Evolutionary conservation across 768 basidiomycete genomes (phyloP).

Genomic region (Mycena vulgaris): DNA sequence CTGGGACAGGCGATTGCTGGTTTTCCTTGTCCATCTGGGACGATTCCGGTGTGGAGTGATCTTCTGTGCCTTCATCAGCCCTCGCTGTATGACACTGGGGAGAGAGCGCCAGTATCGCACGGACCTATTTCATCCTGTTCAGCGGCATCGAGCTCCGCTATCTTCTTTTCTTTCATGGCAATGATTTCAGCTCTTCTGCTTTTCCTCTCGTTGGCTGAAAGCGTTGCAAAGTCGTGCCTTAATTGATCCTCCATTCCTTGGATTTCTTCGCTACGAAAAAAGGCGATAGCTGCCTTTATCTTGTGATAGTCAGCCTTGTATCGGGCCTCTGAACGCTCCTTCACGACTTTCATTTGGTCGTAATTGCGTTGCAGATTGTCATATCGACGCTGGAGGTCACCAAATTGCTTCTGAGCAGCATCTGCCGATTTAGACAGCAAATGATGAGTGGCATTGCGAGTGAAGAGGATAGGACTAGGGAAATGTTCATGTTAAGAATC

Average conservation of each 20-base stretch:
- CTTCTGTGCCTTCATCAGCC: neutral
- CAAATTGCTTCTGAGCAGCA: conserved; percentile 12
- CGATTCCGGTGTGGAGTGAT: neutral
- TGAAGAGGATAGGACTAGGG: neutral
- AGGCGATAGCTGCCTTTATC: neutral
- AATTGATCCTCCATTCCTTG: conserved; percentile 15
- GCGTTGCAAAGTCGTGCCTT: neutral
- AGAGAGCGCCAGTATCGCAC: neutral
- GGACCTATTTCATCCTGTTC: neutral
- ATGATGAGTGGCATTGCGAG: conserved; percentile 3
- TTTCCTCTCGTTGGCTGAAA: conserved; percentile 25
- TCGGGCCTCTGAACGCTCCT: conserved; percentile 31
- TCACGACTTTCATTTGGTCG: conserved; percentile 27
- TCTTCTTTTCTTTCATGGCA: conserved; percentile 6
- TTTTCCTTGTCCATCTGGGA: conserved; percentile 33
- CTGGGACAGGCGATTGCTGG: conserved; percentile 26
- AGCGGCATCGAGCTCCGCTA: conserved; percentile 7
- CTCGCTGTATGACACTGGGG: no score
- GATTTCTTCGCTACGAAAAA: conserved; percentile 14
- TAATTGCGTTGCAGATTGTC: conserved; percentile 28
- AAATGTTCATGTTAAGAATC: neutral
- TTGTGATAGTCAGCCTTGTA: conserved; percentile 28
- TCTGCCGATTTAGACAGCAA: neutral
- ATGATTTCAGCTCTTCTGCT: conserved; percentile 13
- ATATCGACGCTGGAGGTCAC: conserved; percentile 24